Evolutionary conservation across 2,329 filamentous ascomycete genomes (phyloP), one percentile per base, ranked within the genome.

Genomic region (Diaporthe sp.): DNA sequence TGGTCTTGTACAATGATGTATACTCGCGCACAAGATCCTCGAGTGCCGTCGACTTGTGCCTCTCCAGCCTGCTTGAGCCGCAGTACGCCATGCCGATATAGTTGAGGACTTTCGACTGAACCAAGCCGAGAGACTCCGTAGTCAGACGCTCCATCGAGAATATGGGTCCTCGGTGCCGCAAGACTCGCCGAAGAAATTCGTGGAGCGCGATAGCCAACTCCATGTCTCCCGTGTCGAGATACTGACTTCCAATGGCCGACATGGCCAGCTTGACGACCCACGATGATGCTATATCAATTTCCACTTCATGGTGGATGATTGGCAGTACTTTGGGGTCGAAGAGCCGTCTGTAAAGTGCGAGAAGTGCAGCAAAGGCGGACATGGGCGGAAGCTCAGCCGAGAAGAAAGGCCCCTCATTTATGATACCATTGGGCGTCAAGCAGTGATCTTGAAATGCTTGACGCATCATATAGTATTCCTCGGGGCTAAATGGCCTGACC

Each of bases 231-330:
- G 31, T 60, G 4, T 71, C 65, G 2, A 75, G 34, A 34, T 67
- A 75, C 31, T 72, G 73, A 28, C 73, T 75, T 22, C 73, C 73
- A 17, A 75, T 60, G n/a, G 73, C 73, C 17, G 73, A 65, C 68
- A 75, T 75, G 20, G 73, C 73, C 12, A 75, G 4, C 34, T 75
- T 75, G 17, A 51, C 20, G 13, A 72, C 31, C 73, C 73, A 72
- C 15, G 39, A 73, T 20, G 49, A 72, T 6, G 49, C 13, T 3
- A 20, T 42, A 3, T 51, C 70, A 6, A 22, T 57, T 2, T 39
- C 49, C 10, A 60, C 17, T 7, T 49, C 39, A 25, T 4, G 25
- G 13, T 73, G 68, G 8, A 75, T 31, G 28, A 75, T 13, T 20
- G 73, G 73, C 3, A 75, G 60, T 53, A 75, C 68, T 10, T 42